These are phyloP conservation scores for Phytophthora parvispora DNA, from an alignment of 352 stramenopile genomes.

Conservation along the genomic window DNA sequence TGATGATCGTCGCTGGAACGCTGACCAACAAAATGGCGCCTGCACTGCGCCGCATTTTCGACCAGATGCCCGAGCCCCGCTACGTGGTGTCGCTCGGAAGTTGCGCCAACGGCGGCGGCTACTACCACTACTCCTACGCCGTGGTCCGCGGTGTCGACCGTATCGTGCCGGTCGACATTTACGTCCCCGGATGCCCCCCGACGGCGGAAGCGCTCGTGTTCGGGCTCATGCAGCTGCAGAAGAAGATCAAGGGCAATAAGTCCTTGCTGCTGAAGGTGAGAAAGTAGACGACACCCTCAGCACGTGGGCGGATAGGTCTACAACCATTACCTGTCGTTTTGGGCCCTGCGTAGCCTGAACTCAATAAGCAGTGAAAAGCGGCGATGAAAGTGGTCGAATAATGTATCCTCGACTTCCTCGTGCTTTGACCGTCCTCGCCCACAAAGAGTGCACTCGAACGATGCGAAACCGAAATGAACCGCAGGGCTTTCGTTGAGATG, in stretches of 20 bases:
- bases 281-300: constrained; percentile 91
- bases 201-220: constrained; percentile 10
- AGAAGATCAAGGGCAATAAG: constrained; percentile 17
- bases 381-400: no score
- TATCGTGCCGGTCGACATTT: constrained; percentile 98
- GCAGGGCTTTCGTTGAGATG: no score
- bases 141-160: constrained; percentile 97
- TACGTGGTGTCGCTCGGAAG: constrained; percentile 99
- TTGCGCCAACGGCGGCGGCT: constrained; percentile 96
- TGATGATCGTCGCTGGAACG: constrained; percentile 96
- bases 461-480: no score
- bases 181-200: constrained; percentile 96
- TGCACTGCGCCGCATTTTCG: constrained; percentile 95
- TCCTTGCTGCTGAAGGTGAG: constrained; percentile 89
- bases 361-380: no score
- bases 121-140: constrained; percentile 96
- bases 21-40: constrained; percentile 99
- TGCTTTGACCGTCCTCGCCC: no score
- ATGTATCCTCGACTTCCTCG: no score
- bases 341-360: no score
- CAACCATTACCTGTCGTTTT: no score
- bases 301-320: background rate
- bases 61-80: constrained; percentile 99
- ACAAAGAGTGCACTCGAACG: no score
- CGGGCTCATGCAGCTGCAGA: constrained; percentile 6